Evolutionary conservation across 768 basidiomycete species (phyloP).

Genomic region (Hemileccinum impolitum): DNA sequence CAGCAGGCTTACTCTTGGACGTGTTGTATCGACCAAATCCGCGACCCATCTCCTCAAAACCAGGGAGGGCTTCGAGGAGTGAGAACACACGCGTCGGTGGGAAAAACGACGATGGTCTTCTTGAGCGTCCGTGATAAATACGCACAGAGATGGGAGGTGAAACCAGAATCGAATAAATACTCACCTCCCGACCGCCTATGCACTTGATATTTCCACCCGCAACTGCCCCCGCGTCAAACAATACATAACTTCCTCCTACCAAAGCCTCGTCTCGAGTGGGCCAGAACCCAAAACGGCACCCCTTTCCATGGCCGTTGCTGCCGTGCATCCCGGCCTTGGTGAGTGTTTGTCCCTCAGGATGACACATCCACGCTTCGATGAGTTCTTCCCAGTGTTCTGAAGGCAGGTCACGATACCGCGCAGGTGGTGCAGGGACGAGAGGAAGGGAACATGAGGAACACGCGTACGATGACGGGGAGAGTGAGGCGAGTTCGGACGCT

Average conservation of each 20-base stretch:
- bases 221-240: conserved; percentile 66
- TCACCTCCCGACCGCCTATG: conserved; percentile 40
- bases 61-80: conserved; percentile 54
- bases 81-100: conserved; percentile 49
- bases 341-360: conserved; percentile 75
- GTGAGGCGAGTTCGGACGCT: conserved; percentile 56
- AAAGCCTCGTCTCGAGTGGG: conserved; percentile 68
- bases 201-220: conserved; percentile 32
- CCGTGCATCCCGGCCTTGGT: conserved; percentile 43
- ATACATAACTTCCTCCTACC: conserved; percentile 86
- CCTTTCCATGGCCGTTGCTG: conserved; percentile 17
- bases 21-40: conserved; percentile 86
- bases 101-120: conserved; percentile 85
- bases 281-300: conserved; percentile 62
- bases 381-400: conserved; percentile 98
- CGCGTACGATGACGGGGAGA: conserved; percentile 62
- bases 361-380: conserved; percentile 98
- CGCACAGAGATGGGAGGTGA: conserved; percentile 1
- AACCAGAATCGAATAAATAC: conserved; percentile 31
- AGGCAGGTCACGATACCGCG: conserved; percentile 80
- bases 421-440: conserved; percentile 49
- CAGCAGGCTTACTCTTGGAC: conserved; percentile 68
- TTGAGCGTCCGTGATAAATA: conserved; percentile 76
- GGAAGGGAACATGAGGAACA: conserved; percentile 81
- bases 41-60: conserved; percentile 37